phyloP scores from a whole-genome alignment of 805 yeast genomes.

The Saturnispora mendoncae region DNA sequence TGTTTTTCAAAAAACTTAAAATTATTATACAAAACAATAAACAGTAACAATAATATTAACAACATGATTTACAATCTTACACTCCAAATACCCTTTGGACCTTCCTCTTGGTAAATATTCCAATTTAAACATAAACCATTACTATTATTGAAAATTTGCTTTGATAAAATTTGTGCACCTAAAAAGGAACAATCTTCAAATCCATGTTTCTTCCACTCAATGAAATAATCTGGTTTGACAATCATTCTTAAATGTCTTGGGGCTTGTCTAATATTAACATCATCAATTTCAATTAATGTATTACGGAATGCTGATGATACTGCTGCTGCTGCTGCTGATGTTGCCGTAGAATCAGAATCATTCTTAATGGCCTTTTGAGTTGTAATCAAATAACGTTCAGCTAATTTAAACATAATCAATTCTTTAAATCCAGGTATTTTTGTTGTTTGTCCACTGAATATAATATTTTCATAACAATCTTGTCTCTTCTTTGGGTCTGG shows the following conservation, averaged over 20 bases:
- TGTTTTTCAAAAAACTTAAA: not conserved
- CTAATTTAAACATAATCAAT: slow-evolving; percentile 50
- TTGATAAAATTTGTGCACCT: slow-evolving; percentile 83
- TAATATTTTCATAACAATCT: slow-evolving; percentile 76
- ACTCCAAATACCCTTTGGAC: slow-evolving; percentile 76
- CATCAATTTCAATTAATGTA: slow-evolving; percentile 22
- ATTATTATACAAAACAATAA: not conserved
- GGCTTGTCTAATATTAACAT: slow-evolving; percentile 44
- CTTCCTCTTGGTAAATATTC: slow-evolving; percentile 65
- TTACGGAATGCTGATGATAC: slow-evolving; percentile 25
- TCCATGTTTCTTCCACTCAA: slow-evolving; percentile 83
- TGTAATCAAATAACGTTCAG: slow-evolving; percentile 21
- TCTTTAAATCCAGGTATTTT: slow-evolving; percentile 70
- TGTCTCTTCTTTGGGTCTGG: slow-evolving; percentile 61
- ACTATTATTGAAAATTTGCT: slow-evolving; percentile 66
- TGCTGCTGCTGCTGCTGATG: too few relatives aligned
- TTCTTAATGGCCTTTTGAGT: slow-evolving; percentile 4
- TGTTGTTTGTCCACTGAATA: slow-evolving; percentile 71
- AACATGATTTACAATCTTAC: slow-evolving; percentile 18
- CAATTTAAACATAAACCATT: slow-evolving; percentile 62
- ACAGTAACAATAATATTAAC: not conserved
- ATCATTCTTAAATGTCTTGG: slow-evolving; percentile 67
- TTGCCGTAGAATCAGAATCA: too few relatives aligned
- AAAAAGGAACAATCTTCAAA: slow-evolving; percentile 70
- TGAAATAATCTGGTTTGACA: slow-evolving; percentile 83